phyloP scores from a whole-genome alignment of 805 yeast species.

The Teunomyces gatunensis region DNA sequence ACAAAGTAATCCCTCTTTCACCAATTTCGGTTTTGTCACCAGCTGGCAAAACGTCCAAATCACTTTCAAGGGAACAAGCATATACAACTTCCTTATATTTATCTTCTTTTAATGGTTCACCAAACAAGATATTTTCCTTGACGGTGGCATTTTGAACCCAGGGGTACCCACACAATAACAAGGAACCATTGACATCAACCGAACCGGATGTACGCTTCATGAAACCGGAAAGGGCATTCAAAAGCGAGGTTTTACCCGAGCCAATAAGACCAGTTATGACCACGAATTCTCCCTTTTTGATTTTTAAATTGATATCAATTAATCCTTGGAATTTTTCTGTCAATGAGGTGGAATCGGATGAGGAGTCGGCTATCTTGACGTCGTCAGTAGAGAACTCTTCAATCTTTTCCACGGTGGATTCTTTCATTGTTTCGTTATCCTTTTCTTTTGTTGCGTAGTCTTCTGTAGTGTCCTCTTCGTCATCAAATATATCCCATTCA shows the following conservation, averaged over 20 bases:
- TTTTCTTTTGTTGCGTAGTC: constrained; percentile 21
- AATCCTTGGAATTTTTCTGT: constrained; percentile 41
- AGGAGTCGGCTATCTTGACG: constrained; percentile 4
- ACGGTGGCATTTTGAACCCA: constrained; percentile 86
- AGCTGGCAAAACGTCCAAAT: constrained; percentile 63
- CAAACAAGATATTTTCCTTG: constrained; percentile 71
- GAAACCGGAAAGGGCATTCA: constrained; percentile 68
- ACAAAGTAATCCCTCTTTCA: constrained; percentile 78
- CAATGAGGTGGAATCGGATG: constrained; percentile 5
- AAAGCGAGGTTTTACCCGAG: constrained; percentile 73
- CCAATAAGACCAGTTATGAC: constrained; percentile 82
- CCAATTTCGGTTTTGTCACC: constrained; percentile 82
- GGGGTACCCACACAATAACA: constrained; percentile 60
- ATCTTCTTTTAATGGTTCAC: constrained; percentile 48
- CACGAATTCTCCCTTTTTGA: constrained; percentile 66
- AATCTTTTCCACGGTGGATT: constrained; percentile 15
- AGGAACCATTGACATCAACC: constrained; percentile 50
- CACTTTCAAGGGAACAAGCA: constrained; percentile 67
- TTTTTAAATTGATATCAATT: constrained; percentile 47
- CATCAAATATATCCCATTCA: constrained; percentile 54
- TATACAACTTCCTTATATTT: constrained; percentile 54
- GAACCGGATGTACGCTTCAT: constrained; percentile 58
- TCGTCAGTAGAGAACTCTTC: constrained; percentile 2
- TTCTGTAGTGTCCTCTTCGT: constrained; percentile 11
- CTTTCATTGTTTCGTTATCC: constrained; percentile 15